Evolutionary conservation across 1,284 basidiomycete species (phyloP).

Genomic region (Spongispora temasekensis): DNA sequence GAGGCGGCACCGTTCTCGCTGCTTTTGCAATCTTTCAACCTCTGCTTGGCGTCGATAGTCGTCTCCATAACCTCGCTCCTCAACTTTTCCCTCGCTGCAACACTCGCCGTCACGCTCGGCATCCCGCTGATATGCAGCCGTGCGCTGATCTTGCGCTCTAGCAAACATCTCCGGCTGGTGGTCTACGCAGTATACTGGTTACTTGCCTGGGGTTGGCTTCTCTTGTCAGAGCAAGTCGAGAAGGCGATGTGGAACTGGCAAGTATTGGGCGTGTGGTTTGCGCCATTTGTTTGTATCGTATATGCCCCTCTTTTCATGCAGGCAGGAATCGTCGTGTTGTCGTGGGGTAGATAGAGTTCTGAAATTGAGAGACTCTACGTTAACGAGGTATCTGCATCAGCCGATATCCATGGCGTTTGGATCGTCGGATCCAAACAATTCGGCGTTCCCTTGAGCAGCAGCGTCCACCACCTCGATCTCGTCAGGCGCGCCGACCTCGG

Average conservation of each 20-base stretch:
- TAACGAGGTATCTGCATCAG: conserved; percentile 23
- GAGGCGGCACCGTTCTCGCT: conserved; percentile 43
- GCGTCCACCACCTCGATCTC: conserved; percentile 34
- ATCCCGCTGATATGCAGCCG: conserved; percentile 55
- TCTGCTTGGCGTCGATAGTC: conserved; percentile 79
- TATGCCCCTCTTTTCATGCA: conserved; percentile 72
- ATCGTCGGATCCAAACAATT: conserved; percentile 62
- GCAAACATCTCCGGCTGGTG: conserved; percentile 32
- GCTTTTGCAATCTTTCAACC: conserved; percentile 69
- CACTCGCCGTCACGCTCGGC: conserved; percentile 63
- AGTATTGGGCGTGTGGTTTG: conserved; percentile 71
- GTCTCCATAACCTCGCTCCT: conserved; percentile 85
- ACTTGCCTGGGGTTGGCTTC: conserved; percentile 62
- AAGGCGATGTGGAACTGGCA: conserved; percentile 70
- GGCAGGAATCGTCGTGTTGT: conserved; percentile 55
- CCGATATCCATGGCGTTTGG: conserved; percentile 46
- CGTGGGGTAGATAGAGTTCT: too few relatives aligned
- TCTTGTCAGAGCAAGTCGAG: conserved; percentile 43
- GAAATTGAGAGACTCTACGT: too few relatives aligned
- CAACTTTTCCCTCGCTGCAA: conserved; percentile 85
- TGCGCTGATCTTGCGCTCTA: conserved; percentile 24
- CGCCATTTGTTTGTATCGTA: conserved; percentile 71
- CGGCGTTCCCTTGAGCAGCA: conserved; percentile 33
- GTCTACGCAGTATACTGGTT: conserved; percentile 47
- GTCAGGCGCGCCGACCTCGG: conserved; percentile 44